Evolutionary conservation across 768 basidiomycete genomes (phyloP), one percentile per base, ranked within the genome.

Genomic region (Mycena albidolilacea): DNA sequence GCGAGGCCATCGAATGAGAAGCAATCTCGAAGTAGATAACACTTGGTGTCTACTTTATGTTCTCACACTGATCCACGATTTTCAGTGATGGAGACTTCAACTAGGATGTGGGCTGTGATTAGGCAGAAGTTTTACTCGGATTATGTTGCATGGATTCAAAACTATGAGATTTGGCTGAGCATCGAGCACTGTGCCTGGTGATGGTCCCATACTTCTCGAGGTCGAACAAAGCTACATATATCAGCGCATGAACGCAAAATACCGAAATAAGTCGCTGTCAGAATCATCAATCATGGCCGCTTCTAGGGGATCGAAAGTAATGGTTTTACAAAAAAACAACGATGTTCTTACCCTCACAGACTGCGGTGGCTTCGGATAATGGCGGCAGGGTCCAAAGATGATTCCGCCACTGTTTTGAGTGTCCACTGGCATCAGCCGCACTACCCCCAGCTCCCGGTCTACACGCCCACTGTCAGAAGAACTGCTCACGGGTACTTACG

Each of bases 141-240:
- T 58, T 37, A 7, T 11, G 57, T 37, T 30, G 6, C 35, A 60
- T 39, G 38, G 60, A 39, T 19, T 61, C 60, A 41, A n/a, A 61
- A 11, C 38, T 61, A 61, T 61, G 39, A 43, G 60, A 61, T 43
- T 61, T n/a, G 60, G 14, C 17, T 61, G 60, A 61, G 44, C 37
- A 0, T 41, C 60, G 60, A 43, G 0, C 57, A 58, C 57, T 58
- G 57, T 58, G 57, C 57, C 37, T 58, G 57, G 0, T 58, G 38
- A 37, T 37, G 57, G 57, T 58, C 57, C 57, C 57, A 58, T 58
- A 35, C 57, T 58, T 58, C 57, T 58, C 57, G 55, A 30, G 55
- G 55, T 23, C 30, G 30, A 58, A 58, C 21, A 58, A 58, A 35
- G 55, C 23, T 58, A 35, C 55, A 58, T 58, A 58, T 58, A 58